Base-by-base conservation (phyloP, 2,329 filamentous ascomycete species). In the Monilinia fructigena region DNA sequence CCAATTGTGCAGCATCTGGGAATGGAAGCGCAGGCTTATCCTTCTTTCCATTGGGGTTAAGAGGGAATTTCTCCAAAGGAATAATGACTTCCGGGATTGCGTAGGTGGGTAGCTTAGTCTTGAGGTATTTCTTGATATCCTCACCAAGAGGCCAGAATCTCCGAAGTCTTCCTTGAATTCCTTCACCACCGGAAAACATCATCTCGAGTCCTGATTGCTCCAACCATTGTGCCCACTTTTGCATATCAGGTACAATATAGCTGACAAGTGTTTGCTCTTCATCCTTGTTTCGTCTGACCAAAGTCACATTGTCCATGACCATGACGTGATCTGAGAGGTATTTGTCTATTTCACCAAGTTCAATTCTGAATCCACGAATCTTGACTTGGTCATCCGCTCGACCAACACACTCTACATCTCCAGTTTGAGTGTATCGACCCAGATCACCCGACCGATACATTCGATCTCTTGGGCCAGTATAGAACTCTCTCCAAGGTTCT, bases 311-410 rank as follows among this genome's bases (percentile, higher is more conserved):
- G 71, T 98, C 94, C 52, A 92, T 85, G 31, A 98, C 85, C 31
- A 96, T 79, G 0, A 86, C 87, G 78, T 91, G 86, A 55, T 87
- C 84, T 64, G 87, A 90, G 56, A 97, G 80, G 76, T 96, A 89
- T 53, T 83, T 90, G 77, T 98, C 93, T 71, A 98, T 97, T 72
- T 98, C 95, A 70, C 89, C 90, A 55, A 98, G 87, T 79, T 99
- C 95, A 72, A 99, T 96, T 68, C 94, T 85, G 83, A 97, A 98
- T 1, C 94, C 94, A 68, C 95, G 89, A 71, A 98, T 94, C 82
- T 98, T 99, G 80, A 97, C 91, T 76, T 98, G 94, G 71, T 89
- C 85, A 75, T 98, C 94, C 31, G 87, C 88, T 67, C 95, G 85
- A 28, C 94, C 94, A 12, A 90, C 89, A 74, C 88, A 91, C 74